phyloP scores from a whole-genome alignment of 495 filamentous ascomycete genomes.

The Friedmanniomyces endolithicus region DNA sequence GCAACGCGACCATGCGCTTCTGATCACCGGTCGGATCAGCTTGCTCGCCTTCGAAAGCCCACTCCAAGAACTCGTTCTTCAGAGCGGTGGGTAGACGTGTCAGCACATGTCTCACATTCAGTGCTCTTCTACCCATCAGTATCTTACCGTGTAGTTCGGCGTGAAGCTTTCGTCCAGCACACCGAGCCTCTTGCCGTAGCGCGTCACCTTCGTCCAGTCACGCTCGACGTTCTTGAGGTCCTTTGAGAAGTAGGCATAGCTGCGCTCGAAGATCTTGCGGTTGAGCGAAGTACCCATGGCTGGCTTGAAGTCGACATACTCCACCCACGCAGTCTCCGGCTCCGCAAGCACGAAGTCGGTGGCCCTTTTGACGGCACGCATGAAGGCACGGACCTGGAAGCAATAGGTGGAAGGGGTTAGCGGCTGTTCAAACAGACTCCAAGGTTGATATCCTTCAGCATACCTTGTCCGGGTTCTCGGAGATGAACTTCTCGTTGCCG shows the following conservation, averaged over 20 bases:
- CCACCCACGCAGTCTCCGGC: slow-evolving; percentile 44
- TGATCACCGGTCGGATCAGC: slow-evolving; percentile 47
- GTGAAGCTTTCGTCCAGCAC: slow-evolving; percentile 45
- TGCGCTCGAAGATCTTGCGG: slow-evolving; percentile 61
- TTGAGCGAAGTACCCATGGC: slow-evolving; percentile 52
- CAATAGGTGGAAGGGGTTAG: no score
- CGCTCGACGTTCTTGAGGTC: slow-evolving; percentile 58
- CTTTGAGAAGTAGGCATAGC: slow-evolving; percentile 56
- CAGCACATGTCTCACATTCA: no score
- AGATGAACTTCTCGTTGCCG: slow-evolving; percentile 51
- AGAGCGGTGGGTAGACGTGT: no score
- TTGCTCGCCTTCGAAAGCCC: slow-evolving; percentile 48
- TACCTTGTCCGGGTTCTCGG: slow-evolving; percentile 46
- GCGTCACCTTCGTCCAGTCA: slow-evolving; percentile 59
- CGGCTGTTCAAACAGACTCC: no score
- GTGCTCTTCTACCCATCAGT: no score
- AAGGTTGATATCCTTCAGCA: no score
- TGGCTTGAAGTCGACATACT: slow-evolving; percentile 56
- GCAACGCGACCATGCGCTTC: slow-evolving; percentile 16
- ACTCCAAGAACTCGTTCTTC: slow-evolving; percentile 49
- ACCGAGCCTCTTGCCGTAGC: slow-evolving; percentile 53
- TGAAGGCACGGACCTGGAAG: no score
- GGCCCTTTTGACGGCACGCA: slow-evolving; percentile 51
- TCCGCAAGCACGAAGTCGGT: slow-evolving; percentile 54
- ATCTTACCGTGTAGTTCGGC: slow-evolving; percentile 62